Percentiles rank a stretch among this genome's conserved stretches.
phyloP scores from a whole-genome alignment of 1,139 yeast genomes.

The Arxiozyma slooffiae region DNA sequence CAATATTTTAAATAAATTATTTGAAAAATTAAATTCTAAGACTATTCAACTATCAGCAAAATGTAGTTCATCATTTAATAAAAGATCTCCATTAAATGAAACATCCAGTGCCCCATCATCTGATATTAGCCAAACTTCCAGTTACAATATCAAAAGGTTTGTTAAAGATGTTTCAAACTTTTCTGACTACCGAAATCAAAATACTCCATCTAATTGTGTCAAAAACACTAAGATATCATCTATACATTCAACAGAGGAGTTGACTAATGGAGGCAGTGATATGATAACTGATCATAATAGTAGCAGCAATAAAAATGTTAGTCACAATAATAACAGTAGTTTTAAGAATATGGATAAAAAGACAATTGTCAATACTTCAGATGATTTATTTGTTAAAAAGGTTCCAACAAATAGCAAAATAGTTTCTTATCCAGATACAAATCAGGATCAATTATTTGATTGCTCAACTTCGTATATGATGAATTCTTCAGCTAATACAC shows the following conservation, averaged over 20 bases:
- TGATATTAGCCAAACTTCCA: neutral
- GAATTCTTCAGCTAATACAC: neutral
- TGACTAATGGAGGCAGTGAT: neutral
- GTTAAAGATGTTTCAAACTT: slow-evolving; percentile 3
- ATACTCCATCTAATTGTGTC: neutral
- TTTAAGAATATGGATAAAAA: neutral
- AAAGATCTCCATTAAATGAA: neutral
- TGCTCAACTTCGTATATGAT: neutral
- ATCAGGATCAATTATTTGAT: slow-evolving; percentile 3
- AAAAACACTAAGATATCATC: neutral
- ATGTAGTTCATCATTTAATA: slow-evolving; percentile 1
- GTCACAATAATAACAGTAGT: neutral
- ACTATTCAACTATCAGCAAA: slow-evolving; percentile 15
- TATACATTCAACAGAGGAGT: neutral
- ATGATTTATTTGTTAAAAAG: slow-evolving; percentile 3
- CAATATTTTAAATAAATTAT: slow-evolving; percentile 65
- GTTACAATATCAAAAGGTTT: slow-evolving; percentile 4
- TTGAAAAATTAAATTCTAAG: slow-evolving; percentile 58
- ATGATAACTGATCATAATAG: neutral
- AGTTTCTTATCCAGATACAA: slow-evolving; percentile 4
- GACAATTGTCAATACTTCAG: neutral
- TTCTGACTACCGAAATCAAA: neutral
- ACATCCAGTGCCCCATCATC: neutral
- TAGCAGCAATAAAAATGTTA: neutral
- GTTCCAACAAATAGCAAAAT: neutral